Base-by-base conservation (phyloP, 345 rosid genomes). In the Murraya koenigii region DNA sequence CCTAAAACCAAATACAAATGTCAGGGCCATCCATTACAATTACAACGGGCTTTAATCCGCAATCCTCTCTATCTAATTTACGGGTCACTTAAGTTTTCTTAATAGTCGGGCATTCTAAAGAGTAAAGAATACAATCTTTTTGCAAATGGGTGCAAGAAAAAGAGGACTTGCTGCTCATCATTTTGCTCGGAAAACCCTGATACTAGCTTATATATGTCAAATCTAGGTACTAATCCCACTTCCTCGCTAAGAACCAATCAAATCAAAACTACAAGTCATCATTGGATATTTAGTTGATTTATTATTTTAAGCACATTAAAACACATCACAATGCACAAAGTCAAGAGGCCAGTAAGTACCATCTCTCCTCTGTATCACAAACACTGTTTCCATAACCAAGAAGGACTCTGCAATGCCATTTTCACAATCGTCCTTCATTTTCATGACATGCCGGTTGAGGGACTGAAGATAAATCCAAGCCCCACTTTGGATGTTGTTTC, bases 401-500 rank as follows among this genome's bases (percentile, higher is more conserved):
- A 15, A 11, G 17, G 49, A 44, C 49, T 13, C 49, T 44, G 49
- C 49, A 17, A 17, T 13, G 7, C 61, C 25, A 7, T 69, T 11
- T 47, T n/a, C 38, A 23, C 55, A 23, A 23, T 59, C 11, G 3
- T 59, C n/a, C 2, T 54, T 44, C 13, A 8, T 44, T 26, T 17
- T 47, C n/a, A n/a, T 35, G 20, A 32, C 41, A 7, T 77, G 54
- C 58, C 72, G 36, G 67, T 56, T n/a, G 61, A 63, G 52, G 22
- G 64, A 39, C 32, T 55, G 59, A 64, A 62, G 64, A 63, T 70
- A 23, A 32, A 70, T 60, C 10, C 35, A 44, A 77, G n/a, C 52
- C 75, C 69, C 75, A 69, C 69, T 77, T 22, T 22, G 5, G 59
- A 54, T 76, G 38, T 47, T 44, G 36, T 15, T 69, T 8, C 10